Evolutionary conservation across 1,139 yeast species (phyloP).

Genomic region (Ogataea hybrid): DNA sequence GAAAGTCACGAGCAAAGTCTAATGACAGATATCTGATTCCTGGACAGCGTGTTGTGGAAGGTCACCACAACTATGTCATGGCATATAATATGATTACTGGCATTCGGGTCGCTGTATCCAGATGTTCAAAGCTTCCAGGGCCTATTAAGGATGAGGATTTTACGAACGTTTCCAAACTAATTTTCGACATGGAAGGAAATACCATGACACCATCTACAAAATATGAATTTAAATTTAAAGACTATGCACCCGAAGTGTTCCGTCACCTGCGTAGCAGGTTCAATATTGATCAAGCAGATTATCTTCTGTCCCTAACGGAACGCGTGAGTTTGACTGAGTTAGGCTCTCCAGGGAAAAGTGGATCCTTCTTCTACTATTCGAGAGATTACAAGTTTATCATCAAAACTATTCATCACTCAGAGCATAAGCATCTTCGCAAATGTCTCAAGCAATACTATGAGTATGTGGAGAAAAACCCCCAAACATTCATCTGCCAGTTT

Average conservation of each 20-base stretch:
- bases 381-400: slow-evolving; percentile 92
- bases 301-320: slow-evolving; percentile 86
- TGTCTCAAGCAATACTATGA: slow-evolving; percentile 74
- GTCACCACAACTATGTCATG: slow-evolving; percentile 88
- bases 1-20: slow-evolving; percentile 22
- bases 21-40: slow-evolving; percentile 30
- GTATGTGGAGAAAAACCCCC: slow-evolving; percentile 82
- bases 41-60: slow-evolving; percentile 38
- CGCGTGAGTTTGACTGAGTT: slow-evolving; percentile 89
- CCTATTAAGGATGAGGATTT: slow-evolving; percentile 72
- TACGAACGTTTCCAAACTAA: slow-evolving; percentile 66
- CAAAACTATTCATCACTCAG: slow-evolving; percentile 92
- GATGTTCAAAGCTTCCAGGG: slow-evolving; percentile 84
- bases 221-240: slow-evolving; percentile 95
- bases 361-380: slow-evolving; percentile 93
- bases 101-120: slow-evolving; percentile 88
- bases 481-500: slow-evolving; percentile 87
- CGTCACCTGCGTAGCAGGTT: slow-evolving; percentile 77
- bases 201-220: slow-evolving; percentile 90
- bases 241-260: slow-evolving; percentile 93
- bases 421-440: slow-evolving; percentile 77
- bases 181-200: slow-evolving; percentile 86
- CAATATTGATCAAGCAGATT: slow-evolving; percentile 94
- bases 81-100: slow-evolving; percentile 98
- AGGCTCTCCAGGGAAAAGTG: slow-evolving; percentile 96